phyloP scores from a whole-genome alignment of 768 basidiomycete species.

The Agrocybe praecox region DNA sequence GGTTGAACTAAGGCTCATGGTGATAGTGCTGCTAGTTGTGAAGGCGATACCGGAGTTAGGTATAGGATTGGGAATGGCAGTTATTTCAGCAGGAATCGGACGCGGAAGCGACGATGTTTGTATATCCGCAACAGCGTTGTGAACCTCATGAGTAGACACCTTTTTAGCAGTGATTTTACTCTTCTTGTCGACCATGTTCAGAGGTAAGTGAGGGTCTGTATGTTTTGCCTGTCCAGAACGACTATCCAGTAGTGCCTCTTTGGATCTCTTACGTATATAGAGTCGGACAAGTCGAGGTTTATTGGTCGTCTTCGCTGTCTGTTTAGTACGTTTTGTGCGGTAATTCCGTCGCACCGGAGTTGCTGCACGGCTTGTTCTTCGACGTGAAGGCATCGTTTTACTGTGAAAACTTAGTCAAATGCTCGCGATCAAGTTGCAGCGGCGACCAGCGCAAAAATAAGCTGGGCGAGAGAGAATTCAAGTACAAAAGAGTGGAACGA shows the following conservation, averaged over 20 bases:
- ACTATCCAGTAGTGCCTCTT: not conserved
- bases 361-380: slow-evolving; percentile 15
- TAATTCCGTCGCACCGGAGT: slow-evolving; percentile 8
- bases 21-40: not conserved
- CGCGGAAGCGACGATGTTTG: slow-evolving; percentile 21
- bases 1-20: not conserved
- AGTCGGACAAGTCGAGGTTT: slow-evolving; percentile 23
- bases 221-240: not conserved
- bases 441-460: slow-evolving; percentile 19
- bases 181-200: not conserved
- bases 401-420: no score
- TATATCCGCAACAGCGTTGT: slow-evolving; percentile 9
- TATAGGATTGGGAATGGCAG: slow-evolving; percentile 50
- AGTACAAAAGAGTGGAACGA: not conserved
- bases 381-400: slow-evolving; percentile 13
- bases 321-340: slow-evolving; percentile 10
- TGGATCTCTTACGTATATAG: slow-evolving; percentile 9
- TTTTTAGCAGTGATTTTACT: slow-evolving; percentile 13
- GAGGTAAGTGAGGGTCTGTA: not conserved
- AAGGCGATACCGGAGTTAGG: slow-evolving; percentile 40
- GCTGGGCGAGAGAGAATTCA: not conserved
- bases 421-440: not conserved
- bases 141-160: slow-evolving; percentile 5
- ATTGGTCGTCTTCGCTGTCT: slow-evolving; percentile 8
- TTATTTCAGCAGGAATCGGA: slow-evolving; percentile 30